These are phyloP conservation scores for Trichosporon ovoides DNA, from an alignment of 1,284 basidiomycete genomes.

Conservation along the genomic window DNA sequence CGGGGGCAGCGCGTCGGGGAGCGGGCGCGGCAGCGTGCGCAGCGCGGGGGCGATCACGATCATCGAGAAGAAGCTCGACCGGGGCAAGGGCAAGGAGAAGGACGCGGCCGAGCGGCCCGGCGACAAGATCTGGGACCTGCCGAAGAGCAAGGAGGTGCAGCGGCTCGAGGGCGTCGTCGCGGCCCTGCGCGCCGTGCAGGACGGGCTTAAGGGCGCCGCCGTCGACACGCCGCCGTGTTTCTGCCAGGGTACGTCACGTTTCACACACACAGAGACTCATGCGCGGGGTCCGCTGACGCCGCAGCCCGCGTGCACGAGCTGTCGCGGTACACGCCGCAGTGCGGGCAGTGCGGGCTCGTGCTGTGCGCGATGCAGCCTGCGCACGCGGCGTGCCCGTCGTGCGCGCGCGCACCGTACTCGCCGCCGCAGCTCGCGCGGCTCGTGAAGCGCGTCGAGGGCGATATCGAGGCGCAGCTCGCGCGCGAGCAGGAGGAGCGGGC, in stretches of 20 bases:
- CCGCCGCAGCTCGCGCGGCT: constrained; percentile 41
- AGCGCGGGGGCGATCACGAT: constrained; percentile 27
- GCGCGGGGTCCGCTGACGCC: neutral
- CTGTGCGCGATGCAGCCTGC: constrained; percentile 45
- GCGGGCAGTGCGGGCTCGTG: constrained; percentile 45
- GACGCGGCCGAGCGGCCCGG: constrained; percentile 11
- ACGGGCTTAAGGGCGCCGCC: constrained; percentile 25
- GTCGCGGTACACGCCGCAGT: constrained; percentile 46
- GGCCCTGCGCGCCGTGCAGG: constrained; percentile 30
- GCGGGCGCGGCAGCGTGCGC: neutral
- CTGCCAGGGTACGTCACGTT: constrained; percentile 45
- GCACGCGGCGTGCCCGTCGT: constrained; percentile 49
- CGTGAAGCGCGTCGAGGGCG: constrained; percentile 32
- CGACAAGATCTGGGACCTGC: constrained; percentile 42
- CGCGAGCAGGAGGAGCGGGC: constrained; percentile 36
- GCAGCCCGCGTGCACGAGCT: constrained; percentile 47
- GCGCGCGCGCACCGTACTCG: constrained; percentile 24
- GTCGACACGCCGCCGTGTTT: constrained; percentile 39
- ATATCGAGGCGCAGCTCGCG: constrained; percentile 36
- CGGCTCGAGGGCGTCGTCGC: constrained; percentile 37
- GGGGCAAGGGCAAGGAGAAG: constrained; percentile 17
- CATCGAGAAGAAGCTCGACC: constrained; percentile 21
- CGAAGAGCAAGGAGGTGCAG: constrained; percentile 38
- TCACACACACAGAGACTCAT: no score
- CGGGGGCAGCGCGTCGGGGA: neutral